Evolutionary conservation across 148 eudicot genomes (phyloP), one percentile per base, ranked within the genome.

Genomic region (Pharnaceum exiguum): DNA sequence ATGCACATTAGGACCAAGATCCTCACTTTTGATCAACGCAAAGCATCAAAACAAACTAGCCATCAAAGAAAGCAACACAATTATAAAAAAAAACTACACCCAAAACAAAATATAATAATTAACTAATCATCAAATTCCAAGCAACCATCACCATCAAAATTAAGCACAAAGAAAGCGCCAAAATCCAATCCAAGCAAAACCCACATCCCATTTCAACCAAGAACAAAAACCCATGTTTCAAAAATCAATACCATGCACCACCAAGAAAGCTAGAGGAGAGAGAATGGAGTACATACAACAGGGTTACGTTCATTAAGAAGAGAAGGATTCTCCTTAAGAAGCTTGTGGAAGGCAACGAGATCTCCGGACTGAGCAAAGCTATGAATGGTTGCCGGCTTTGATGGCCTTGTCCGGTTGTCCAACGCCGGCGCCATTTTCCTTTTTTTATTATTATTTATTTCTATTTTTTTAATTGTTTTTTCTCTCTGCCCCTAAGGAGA

Each of bases 291-390:
- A 60, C 83, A 65, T 81, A 93, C 96, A 56, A 93, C 89, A 33
- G 99, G 89, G 71, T 93, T 93, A 1, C 87, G 78, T 35, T 93
- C 91, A 71, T 88, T 93, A 36, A 93, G 80, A 60, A 85, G 89
- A 59, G 82, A 83, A 44, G 95, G 89, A 36, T 72, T 85, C 9
- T 70, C 75, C 17, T 68, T 76, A 26, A 93, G 84, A 53, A 89
- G 52, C 63, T 74, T 83, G 57, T 68, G 81, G 47, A 88, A 69
- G 3, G 50, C 77, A 46, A 33, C 1, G 59, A 90, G 78, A 78
- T 93, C 95, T 19, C 98, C 99, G 23, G 79, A 83, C 68, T 93
- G 91, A 29, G 99, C 96, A 46, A 21, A 75, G 18, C 80, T 86
- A 54, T 93, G 99, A 11, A 93, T 70, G 47, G 95, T 93, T 17